Evolutionary conservation across 1,284 basidiomycete genomes (phyloP).

Genomic region (Cutaneotrichosporon cavernicola): DNA sequence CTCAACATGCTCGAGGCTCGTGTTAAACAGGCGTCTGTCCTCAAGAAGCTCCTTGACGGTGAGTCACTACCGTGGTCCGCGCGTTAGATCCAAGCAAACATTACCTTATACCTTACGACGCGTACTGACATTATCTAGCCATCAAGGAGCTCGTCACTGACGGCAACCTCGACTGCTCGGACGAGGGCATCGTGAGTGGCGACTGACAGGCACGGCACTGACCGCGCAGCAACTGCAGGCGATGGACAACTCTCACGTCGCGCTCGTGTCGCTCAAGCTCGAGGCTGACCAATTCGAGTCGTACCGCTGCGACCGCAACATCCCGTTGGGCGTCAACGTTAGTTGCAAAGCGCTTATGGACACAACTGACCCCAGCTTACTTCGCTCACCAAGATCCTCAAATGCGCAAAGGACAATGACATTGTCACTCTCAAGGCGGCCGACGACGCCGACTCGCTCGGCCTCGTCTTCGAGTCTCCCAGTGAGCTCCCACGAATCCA

Average conservation of each 20-base stretch:
- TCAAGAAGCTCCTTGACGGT: conserved; percentile 88
- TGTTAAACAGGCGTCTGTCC: conserved; percentile 72
- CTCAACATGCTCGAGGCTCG: conserved; percentile 84
- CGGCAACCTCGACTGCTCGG: conserved; percentile 96
- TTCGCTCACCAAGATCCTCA: conserved; percentile 91
- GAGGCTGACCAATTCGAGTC: conserved; percentile 73
- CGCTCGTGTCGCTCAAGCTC: conserved; percentile 73
- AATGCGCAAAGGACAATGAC: conserved; percentile 97
- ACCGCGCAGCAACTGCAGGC: conserved; percentile 74
- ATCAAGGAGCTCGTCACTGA: conserved; percentile 97
- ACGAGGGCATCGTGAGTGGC: conserved; percentile 81
- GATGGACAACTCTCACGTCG: conserved; percentile 99
- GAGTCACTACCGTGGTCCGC: conserved; percentile 38
- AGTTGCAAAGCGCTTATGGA: conserved; percentile 20
- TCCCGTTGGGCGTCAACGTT: conserved; percentile 85
- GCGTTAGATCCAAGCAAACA: neutral
- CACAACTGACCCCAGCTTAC: conserved; percentile 57
- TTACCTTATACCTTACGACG: conserved; percentile 3
- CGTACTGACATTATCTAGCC: conserved; percentile 57
- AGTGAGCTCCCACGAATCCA: conserved; percentile 59
- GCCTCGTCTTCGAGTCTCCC: conserved; percentile 86
- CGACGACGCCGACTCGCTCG: conserved; percentile 87
- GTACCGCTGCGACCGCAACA: conserved; percentile 93
- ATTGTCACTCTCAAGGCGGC: conserved; percentile 85
- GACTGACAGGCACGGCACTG: conserved; percentile 41